Evolutionary conservation across 495 filamentous ascomycete species (phyloP), one percentile per base, ranked within the genome.

Genomic region (Bacidia gigantensis): DNA sequence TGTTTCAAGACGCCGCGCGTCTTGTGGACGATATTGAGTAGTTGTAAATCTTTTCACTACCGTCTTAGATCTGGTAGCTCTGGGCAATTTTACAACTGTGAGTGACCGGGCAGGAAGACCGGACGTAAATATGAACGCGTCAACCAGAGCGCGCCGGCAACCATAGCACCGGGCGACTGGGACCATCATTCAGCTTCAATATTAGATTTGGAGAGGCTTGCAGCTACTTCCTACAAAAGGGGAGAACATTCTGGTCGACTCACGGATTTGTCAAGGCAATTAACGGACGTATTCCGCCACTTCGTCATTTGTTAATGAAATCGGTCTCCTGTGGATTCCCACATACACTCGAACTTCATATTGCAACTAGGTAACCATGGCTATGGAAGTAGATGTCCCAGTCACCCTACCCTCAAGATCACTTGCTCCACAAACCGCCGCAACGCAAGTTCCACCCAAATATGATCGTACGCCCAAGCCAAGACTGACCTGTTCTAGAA

Each of bases 301-400:
- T 12, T 17, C 41, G 41, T n/a, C 9, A 44, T 11, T 9, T 11
- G 1, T 9, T 10, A 14, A n/a, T 44, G 11, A 20, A 20, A 20
- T 44, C 1, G 18, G 5, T 44, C 11, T 5, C 14, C 41, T 22
- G 18, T 44, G n/a, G n/a, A n/a, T n/a, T n/a, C n/a, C n/a, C n/a
- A 17, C 23, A 17, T 17, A 44, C 2, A 44, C 23, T 22, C 1
- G 11, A 44, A 10, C 11, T 2, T 24, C 14, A 17, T 39, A 20
- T 29, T n/a, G 32, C 10, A 25, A 3, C 14, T 43, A 11, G 2
- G 3, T 41, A 42, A 18, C 24, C 14, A 82, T 80, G 76, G 74
- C 75, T 64, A 86, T 87, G 83, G 82, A 86, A 67, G 57, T 86
- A 54, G 83, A 86, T 72, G 68, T 66, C 11, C 73, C 78, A 26